phyloP scores from a whole-genome alignment of 140 eudicot genomes.

The Oenanthe javanica region DNA sequence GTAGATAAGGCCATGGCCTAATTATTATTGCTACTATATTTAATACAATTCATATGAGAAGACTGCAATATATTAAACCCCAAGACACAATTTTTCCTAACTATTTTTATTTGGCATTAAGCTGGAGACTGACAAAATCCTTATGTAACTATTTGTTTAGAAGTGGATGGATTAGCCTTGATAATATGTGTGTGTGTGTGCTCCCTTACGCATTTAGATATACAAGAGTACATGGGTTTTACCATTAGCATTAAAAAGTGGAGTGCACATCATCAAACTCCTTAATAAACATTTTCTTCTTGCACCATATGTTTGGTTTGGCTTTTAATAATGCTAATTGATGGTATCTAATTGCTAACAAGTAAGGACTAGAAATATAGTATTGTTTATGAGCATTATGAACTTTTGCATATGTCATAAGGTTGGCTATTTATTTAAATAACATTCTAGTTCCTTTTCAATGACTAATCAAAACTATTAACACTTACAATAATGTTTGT shows the following conservation, averaged over 20 bases:
- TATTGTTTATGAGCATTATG: neutral
- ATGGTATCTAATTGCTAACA: neutral
- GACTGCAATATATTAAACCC: slow-evolving; percentile 2
- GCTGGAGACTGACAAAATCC: neutral
- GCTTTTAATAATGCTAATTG: neutral
- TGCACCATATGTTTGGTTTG: neutral
- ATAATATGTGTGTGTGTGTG: neutral
- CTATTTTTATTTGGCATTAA: neutral
- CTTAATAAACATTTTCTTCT: neutral
- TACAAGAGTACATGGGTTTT: neutral
- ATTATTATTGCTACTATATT: neutral
- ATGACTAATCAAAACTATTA: slow-evolving; percentile 1
- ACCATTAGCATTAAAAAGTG: neutral
- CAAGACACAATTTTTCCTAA: neutral
- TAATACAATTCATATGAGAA: neutral
- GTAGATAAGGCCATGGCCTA: neutral
- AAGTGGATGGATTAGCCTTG: too few species aligned
- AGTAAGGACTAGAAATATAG: neutral
- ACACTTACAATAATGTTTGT: neutral
- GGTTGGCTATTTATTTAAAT: neutral
- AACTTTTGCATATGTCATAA: slow-evolving; percentile 6
- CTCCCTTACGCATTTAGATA: too few species aligned
- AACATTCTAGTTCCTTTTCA: neutral
- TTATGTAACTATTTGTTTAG: neutral
- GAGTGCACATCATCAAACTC: slow-evolving; percentile 13